phyloP scores from a whole-genome alignment of 2,329 filamentous ascomycete species.

The Westerdykella sp. region DNA sequence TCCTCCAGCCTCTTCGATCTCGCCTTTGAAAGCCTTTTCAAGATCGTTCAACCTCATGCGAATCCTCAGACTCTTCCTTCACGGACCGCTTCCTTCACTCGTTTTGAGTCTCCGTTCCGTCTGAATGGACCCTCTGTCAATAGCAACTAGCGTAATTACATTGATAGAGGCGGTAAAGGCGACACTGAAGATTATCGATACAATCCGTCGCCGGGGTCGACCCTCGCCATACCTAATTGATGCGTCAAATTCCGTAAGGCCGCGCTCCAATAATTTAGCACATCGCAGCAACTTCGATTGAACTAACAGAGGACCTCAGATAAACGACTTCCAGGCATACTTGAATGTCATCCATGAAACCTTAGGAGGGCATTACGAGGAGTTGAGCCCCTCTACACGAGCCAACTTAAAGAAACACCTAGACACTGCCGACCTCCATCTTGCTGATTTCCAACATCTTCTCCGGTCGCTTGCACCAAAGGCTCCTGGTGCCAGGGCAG shows the following conservation, averaged over 20 bases:
- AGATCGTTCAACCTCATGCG: no score
- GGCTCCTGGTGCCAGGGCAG: no score
- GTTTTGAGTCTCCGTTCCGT: no score
- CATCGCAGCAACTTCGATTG: background rate
- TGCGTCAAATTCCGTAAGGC: slow-evolving; percentile 1
- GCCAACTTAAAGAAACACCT: background rate
- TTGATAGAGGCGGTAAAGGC: slow-evolving; percentile 1
- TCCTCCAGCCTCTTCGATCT: no score
- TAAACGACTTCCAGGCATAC: slow-evolving; percentile 1
- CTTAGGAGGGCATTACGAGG: background rate
- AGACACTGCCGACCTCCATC: background rate
- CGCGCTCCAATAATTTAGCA: no score
- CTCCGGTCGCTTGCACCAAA: background rate
- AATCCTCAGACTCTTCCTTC: no score
- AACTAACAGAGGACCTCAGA: background rate
- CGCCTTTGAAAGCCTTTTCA: no score
- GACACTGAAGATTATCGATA: background rate
- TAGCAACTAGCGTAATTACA: slow-evolving; percentile 3
- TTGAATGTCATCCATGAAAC: background rate
- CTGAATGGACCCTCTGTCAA: slow-evolving; percentile 3
- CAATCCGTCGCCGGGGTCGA: background rate
- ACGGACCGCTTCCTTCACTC: no score
- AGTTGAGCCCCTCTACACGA: background rate
- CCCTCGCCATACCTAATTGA: background rate
- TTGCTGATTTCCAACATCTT: no score